Evolutionary conservation across 495 filamentous ascomycete species (phyloP).

Genomic region (Xylaria castorea): DNA sequence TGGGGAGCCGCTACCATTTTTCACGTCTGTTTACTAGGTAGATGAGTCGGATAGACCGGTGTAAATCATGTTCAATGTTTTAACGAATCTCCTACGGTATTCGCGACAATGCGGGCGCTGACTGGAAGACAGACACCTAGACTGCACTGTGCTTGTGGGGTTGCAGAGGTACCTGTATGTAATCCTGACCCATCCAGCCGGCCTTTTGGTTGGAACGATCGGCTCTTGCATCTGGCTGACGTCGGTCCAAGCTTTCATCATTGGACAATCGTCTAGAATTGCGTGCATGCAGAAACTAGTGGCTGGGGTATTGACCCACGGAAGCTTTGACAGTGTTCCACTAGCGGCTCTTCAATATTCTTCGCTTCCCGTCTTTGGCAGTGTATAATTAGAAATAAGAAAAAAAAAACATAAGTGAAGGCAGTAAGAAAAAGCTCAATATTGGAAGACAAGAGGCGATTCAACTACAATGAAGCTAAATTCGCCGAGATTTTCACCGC

Average conservation of each 20-base stretch:
- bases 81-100: background rate
- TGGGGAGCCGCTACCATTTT: background rate
- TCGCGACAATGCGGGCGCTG: background rate
- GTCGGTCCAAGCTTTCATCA: slow-evolving; percentile 11
- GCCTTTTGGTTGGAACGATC: slow-evolving; percentile 15
- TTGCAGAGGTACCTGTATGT: slow-evolving; percentile 11
- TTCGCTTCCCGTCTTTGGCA: background rate
- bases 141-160: slow-evolving; percentile 5
- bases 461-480: background rate
- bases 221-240: slow-evolving; percentile 25
- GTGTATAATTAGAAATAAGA: background rate
- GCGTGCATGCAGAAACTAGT: slow-evolving; percentile 27
- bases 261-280: slow-evolving; percentile 23
- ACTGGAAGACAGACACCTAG: background rate
- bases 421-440: too few species aligned
- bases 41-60: background rate
- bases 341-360: slow-evolving; percentile 19
- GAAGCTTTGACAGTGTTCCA: slow-evolving; percentile 16
- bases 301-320: slow-evolving; percentile 11
- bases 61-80: background rate
- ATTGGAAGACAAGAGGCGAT: background rate
- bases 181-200: background rate
- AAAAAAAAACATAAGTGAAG: background rate
- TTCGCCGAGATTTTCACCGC: background rate
- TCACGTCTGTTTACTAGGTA: background rate